These are phyloP conservation scores for Torulaspora pretoriensis DNA, from an alignment of 1,139 yeast genomes.

Conservation along the genomic window DNA sequence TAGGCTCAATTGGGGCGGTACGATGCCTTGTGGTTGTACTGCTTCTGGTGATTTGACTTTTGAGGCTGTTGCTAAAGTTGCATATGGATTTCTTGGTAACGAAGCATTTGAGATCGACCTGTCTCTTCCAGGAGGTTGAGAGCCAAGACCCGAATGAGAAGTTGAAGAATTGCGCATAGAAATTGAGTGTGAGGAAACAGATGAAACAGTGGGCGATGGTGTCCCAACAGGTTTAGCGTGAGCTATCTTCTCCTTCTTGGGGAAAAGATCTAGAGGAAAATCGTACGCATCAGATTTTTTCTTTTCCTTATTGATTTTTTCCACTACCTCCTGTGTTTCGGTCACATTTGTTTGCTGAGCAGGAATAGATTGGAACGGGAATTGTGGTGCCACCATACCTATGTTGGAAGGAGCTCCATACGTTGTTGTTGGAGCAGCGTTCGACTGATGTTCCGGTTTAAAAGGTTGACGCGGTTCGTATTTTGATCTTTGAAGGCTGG, in stretches of 20 bases:
- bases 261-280: constrained; percentile 61
- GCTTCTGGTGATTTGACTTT: constrained; percentile 10
- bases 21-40: constrained; percentile 14
- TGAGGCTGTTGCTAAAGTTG: constrained; percentile 5
- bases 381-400: constrained; percentile 19
- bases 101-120: constrained; percentile 6
- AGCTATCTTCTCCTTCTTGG: constrained; percentile 37
- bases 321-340: constrained; percentile 27
- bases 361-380: constrained; percentile 6
- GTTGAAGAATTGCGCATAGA: constrained; percentile 4
- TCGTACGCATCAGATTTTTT: constrained; percentile 73
- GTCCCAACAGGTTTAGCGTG: constrained; percentile 38
- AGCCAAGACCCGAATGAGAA: background rate
- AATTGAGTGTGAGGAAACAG: background rate
- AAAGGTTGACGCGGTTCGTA: constrained; percentile 1
- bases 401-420: background rate
- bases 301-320: constrained; percentile 45
- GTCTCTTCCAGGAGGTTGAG: background rate
- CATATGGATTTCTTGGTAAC: constrained; percentile 15
- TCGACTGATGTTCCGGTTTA: background rate
- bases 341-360: constrained; percentile 2
- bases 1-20: constrained; percentile 9
- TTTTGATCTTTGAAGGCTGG: background rate
- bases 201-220: constrained; percentile 18
- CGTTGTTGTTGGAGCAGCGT: background rate